Percentiles rank a stretch among this genome's conserved stretches.
phyloP scores from a whole-genome alignment of 352 stramenopile genomes.

The Globisporangium rhizosaccharum region DNA sequence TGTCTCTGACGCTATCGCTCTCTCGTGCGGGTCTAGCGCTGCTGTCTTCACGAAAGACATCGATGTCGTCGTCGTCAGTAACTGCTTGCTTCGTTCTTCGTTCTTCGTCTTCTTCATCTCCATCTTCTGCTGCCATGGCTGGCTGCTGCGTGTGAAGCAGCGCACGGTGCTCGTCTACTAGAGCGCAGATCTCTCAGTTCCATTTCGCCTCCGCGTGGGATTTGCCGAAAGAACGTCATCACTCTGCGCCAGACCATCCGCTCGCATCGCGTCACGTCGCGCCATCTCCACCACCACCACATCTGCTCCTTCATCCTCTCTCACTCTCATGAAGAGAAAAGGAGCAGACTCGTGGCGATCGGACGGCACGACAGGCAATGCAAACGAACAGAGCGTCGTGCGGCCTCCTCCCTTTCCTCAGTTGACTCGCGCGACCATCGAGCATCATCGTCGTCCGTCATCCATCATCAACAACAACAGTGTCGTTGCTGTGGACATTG shows the following conservation, averaged over 20 bases:
- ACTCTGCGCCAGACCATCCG: constrained; percentile 28
- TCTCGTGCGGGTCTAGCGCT: too few relatives aligned
- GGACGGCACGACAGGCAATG: not conserved
- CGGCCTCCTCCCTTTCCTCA: constrained; percentile 14
- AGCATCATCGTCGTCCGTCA: too few relatives aligned
- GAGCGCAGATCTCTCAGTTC: constrained; percentile 51
- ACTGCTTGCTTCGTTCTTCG: not conserved
- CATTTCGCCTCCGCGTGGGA: constrained; percentile 59
- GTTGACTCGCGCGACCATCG: not conserved
- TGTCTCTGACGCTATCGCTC: too few relatives aligned
- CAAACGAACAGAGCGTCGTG: constrained; percentile 12
- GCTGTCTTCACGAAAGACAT: too few relatives aligned
- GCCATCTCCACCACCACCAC: not conserved
- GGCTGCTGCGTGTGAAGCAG: constrained; percentile 11
- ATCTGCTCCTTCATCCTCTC: not conserved
- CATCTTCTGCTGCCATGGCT: not conserved
- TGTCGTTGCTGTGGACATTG: not conserved
- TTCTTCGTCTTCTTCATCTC: not conserved
- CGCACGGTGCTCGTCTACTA: constrained; percentile 10
- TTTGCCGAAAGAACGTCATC: constrained; percentile 82
- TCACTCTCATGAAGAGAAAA: not conserved
- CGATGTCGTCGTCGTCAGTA: too few relatives aligned
- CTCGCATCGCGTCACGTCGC: constrained; percentile 3
- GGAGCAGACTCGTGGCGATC: not conserved
- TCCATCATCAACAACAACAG: not conserved